phyloP scores from a whole-genome alignment of 345 rosid genomes.

The Ailanthus altissimus region DNA sequence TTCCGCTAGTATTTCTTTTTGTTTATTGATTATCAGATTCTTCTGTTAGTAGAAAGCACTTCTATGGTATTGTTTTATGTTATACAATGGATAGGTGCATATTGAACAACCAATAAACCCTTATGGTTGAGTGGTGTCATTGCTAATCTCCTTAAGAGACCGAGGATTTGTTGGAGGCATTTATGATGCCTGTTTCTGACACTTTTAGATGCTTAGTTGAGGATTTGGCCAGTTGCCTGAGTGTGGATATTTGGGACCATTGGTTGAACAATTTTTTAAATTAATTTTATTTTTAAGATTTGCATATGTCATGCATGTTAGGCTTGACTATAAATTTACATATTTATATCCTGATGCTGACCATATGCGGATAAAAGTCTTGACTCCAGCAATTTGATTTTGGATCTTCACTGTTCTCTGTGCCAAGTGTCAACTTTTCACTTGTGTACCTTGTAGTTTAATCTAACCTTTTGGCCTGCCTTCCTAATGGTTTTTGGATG shows the following conservation, averaged over 20 bases:
- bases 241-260: neutral
- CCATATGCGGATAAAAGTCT: conserved; percentile 4
- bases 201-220: neutral
- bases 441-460: neutral
- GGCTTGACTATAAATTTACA: neutral
- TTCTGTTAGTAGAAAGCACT: neutral
- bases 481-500: no score
- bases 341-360: neutral
- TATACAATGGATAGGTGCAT: neutral
- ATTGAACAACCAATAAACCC: neutral
- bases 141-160: neutral
- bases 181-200: neutral
- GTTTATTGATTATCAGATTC: neutral
- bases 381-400: neutral
- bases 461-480: neutral
- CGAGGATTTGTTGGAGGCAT: neutral
- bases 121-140: neutral
- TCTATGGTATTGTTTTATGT: neutral
- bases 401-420: neutral
- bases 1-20: neutral
- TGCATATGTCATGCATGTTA: conserved; percentile 1
- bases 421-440: neutral
- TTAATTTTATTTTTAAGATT: no score
- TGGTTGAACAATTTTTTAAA: neutral
- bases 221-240: neutral